Base-by-base conservation (phyloP, 805 yeast genomes). In the Schwanniomyces sp. region DNA sequence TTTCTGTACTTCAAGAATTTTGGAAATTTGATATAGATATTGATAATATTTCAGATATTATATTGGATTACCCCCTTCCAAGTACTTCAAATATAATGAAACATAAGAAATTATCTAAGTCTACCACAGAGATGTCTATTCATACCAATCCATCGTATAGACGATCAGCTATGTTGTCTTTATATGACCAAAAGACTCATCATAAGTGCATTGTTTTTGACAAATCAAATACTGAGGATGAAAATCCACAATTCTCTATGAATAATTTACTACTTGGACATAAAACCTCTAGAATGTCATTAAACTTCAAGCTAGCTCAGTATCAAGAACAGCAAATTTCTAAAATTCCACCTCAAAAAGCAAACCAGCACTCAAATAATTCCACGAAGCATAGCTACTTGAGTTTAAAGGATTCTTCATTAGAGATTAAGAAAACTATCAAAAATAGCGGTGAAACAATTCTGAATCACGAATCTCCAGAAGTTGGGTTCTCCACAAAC, bases 131-230 rank as follows among this genome's bases (percentile, higher is more conserved):
- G 48, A 55, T 62, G 45, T 69, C 75, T 4, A 56, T 72, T 12
- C 76, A 72, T 47, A 71, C 76, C 3, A 72, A 71, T 45, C 73
- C 78, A 1, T 71, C 76, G 12, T 72, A 67, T 54, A 57, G 78
- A 45, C 60, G 78, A 43, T 67, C 74, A 25, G 77, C 76, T 8
- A 73, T 73, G 78, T 64, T 73, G 39, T 72, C 77, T 16, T 60
- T 73, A 29, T 73, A 73, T 50, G 76, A 73, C 52, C 66, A 56
- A 44, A 67, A 63, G 41, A 53, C 57, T 12, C 69, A 64, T 40
- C 75, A 68, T 48, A 70, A 63, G 54, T 64, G 70, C 41, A 54
- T 63, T 6, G 61, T 71, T 4, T 57, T 58, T 47, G 71, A 69
- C 44, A 70, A 59, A 7, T 36, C 32, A 34, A 28, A 43, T 18